Evolutionary conservation across 2,329 filamentous ascomycete genomes (phyloP), one percentile per base, ranked within the genome.

Genomic region (Talaromyces pinophilus): DNA sequence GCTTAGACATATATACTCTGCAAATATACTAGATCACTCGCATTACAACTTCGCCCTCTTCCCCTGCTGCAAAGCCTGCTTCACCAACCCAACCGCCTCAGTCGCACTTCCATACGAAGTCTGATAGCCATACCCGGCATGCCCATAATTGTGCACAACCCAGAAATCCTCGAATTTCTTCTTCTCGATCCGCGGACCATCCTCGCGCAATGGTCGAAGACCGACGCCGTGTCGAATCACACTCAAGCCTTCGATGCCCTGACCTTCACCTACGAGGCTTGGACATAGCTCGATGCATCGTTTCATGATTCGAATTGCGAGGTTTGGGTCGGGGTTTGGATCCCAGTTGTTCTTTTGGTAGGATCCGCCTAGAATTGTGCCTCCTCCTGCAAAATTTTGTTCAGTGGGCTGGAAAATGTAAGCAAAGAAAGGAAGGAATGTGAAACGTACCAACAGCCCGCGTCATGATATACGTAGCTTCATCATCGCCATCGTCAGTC

Each of bases 271-370:
- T 5, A 60, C 57, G 2, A 81, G 72, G n/a, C 73, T 69, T 0
- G 79, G 79, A 42, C 74, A 75, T 13, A 78, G 67, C 2, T 71
- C 72, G 35, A 81, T 71, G 28, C 76, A 78, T 22, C 93, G 86
- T 78, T 89, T 88, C 91, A 97, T 95, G 75, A 97, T 96, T 13
- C 93, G 85, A 63, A 85, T 79, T 0, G 93, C 92, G n/a, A 92
- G 83, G 74, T 91, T 92, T 0, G 90, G 89, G 72, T 97, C 93
- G 0, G 90, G 88, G 70, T 89, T 85, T 44, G 88, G 85, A 71
- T 95, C 91, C 92, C 92, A 96, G 73, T 88, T 90, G 33, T 88
- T 85, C 72, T 90, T 87, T 76, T 93, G 89, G 72, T 96, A 91
- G 57, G 89, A 94, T 2, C 93, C 93, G n/a, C 93, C 93, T 2